Evolutionary conservation across 1,284 basidiomycete species (phyloP), one percentile per base, ranked within the genome.

Genomic region (Vanrija sp.): DNA sequence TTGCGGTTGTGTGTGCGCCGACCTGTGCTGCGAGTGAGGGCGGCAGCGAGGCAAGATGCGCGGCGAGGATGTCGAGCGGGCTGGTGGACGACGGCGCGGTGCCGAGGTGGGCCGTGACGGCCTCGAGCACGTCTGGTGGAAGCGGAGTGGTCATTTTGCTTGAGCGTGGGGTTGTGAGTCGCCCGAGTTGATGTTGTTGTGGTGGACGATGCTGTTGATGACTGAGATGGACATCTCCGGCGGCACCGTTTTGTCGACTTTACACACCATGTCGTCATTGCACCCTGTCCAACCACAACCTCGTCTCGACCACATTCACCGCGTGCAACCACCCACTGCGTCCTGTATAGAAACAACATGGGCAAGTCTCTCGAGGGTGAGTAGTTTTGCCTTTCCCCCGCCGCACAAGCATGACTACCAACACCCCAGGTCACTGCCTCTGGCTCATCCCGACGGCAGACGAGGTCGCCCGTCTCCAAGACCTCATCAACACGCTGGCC

Each of bases 381-480:
- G 34, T 34, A 34, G 28, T 23, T 23, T 23, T 23, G 5, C 21
- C 21, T 23, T 5, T 23, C 21, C 21, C 34, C 12, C 34, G 12
- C 34, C 10, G 34, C 34, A 29, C 28, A 6, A 29, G 2, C 34
- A 34, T 34, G 34, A 12, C 34, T 6, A 10, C 6, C 9, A 12
- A 12, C 48, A 12, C 7, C 34, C 18, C 49, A 65, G 64, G 57
- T 34, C 59, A 58, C 56, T 58, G 57, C 42, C 43, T 65, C 42
- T 67, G 65, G 65, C 56, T 67, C 26, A 40, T 62, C 15, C 63
- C 63, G n/a, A 21, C 55, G 23, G 38, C 12, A 1, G 15, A 23
- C 0, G 45, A 45, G 15, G 28, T 16, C 19, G n/a, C 46, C 6
- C 34, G 58, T 6, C 55, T 66, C 10, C 34, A 21, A 9, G 14